Conservation (phyloP, 2,329 filamentous ascomycete species). For the Alternaria brassicae region DNA sequence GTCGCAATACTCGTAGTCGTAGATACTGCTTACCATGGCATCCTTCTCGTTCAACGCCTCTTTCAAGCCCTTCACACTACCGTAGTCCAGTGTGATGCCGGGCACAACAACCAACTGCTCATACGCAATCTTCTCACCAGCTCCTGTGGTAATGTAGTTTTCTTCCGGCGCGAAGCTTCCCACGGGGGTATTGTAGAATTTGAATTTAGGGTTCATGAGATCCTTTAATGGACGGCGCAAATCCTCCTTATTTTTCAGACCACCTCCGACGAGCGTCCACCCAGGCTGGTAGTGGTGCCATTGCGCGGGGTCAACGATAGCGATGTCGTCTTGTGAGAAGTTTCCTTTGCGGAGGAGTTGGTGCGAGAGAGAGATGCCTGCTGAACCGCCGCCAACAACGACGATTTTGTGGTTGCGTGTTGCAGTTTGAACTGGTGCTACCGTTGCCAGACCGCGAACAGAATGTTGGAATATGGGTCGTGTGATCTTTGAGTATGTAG, state of each 20-base stretch:
- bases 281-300: constrained; percentile 74
- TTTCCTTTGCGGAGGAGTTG: constrained; percentile 68
- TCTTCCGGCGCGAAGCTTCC: constrained; percentile 61
- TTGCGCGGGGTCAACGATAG: constrained; percentile 67
- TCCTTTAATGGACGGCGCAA: constrained; percentile 59
- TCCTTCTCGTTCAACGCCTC: constrained; percentile 48
- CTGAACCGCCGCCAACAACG: constrained; percentile 71
- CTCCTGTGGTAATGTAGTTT: constrained; percentile 63
- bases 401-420: constrained; percentile 67
- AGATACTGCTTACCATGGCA: constrained; percentile 48
- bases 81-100: constrained; percentile 42
- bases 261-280: constrained; percentile 73
- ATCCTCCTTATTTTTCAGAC: constrained; percentile 68
- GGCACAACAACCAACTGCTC: constrained; percentile 71
- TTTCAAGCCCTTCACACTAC: constrained; percentile 41
- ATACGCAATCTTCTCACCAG: constrained; percentile 65
- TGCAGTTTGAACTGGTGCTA: constrained; percentile 38
- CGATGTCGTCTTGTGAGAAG: constrained; percentile 67
- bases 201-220: constrained; percentile 66
- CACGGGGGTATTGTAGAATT: constrained; percentile 65
- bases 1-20: constrained; percentile 50
- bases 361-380: constrained; percentile 70
- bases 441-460: constrained; percentile 31
- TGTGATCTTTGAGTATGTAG: constrained; percentile 1
- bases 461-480: constrained; percentile 1